Percentiles rank a stretch among this genome's conserved stretches.
Conservation (phyloP, 2,329 filamentous ascomycete species). For the Graphilbum ipis-grandicollis region DNA sequence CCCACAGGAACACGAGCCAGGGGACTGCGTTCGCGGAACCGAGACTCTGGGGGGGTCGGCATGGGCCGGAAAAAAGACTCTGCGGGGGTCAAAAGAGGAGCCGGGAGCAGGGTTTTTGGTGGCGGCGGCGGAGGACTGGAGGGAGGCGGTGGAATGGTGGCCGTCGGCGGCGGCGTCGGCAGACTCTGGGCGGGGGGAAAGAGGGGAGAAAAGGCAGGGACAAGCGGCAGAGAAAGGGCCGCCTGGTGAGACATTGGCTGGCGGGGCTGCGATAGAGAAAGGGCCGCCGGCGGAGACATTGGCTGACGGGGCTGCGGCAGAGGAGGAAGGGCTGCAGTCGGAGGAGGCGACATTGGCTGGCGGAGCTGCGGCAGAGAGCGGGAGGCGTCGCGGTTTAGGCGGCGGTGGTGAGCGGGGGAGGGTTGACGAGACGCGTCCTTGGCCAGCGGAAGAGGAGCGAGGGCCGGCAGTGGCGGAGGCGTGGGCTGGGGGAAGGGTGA, state of each 20-base stretch:
- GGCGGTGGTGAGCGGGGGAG: not conserved
- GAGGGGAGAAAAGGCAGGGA: constrained; percentile 2
- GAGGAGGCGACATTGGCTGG: constrained; percentile 1
- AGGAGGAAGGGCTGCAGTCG: constrained; percentile 5
- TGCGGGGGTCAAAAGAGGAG: not conserved
- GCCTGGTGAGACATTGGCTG: constrained; percentile 1
- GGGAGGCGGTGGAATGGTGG: constrained; percentile 1
- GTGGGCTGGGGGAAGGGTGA: constrained; percentile 2
- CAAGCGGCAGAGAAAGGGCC: constrained; percentile 5
- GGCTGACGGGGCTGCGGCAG: constrained; percentile 3
- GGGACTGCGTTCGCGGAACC: not conserved
- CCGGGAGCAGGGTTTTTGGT: not conserved
- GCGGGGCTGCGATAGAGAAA: constrained; percentile 7
- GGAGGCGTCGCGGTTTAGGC: constrained; percentile 4
- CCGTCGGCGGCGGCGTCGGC: not conserved
- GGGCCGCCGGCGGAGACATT: no score
- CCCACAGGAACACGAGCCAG: not conserved
- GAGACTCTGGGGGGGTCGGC: no score
- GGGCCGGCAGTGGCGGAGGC: not conserved
- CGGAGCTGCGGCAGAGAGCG: constrained; percentile 8
- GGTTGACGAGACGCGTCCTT: not conserved
- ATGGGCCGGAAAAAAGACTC: no score
- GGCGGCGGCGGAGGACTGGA: not conserved
- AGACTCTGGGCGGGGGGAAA: not conserved
- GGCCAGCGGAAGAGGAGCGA: constrained; percentile 1